Conservation (phyloP, 768 basidiomycete genomes). For the Gyrodon lividus region DNA sequence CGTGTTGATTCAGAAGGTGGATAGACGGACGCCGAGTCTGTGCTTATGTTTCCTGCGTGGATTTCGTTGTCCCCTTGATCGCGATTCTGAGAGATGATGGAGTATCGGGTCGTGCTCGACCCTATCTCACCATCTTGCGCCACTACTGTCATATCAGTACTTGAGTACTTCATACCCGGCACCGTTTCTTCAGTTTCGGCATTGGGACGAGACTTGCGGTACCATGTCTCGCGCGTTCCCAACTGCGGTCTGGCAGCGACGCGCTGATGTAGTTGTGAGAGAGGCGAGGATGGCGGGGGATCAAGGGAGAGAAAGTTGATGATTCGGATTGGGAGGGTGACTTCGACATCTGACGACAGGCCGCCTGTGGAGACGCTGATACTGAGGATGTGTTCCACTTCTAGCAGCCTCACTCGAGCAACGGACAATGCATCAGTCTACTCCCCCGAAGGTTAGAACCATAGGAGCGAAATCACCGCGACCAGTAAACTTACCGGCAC, state of each 20-base stretch:
- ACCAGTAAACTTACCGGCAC: constrained; percentile 61
- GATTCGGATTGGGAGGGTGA: constrained; percentile 71
- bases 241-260: constrained; percentile 25
- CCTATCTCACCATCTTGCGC: constrained; percentile 18
- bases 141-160: constrained; percentile 26
- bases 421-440: constrained; percentile 74
- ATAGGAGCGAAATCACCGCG: background rate
- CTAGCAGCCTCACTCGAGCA: constrained; percentile 64
- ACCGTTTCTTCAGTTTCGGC: constrained; percentile 23
- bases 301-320: constrained; percentile 87
- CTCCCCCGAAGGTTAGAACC: constrained; percentile 6
- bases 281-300: constrained; percentile 54
- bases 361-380: constrained; percentile 61
- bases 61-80: background rate
- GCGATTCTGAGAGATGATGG: constrained; percentile 6
- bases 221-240: constrained; percentile 25
- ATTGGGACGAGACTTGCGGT: constrained; percentile 27
- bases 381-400: constrained; percentile 72
- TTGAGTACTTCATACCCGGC: constrained; percentile 34
- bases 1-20: constrained; percentile 23
- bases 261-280: constrained; percentile 19
- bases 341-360: constrained; percentile 60
- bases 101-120: constrained; percentile 3
- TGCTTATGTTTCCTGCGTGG: constrained; percentile 9
- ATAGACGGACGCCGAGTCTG: constrained; percentile 27